Percentiles rank a stretch among this genome's conserved stretches.
Conservation (phyloP, 1,284 basidiomycete genomes). For the Heterobasidion irregulare region DNA sequence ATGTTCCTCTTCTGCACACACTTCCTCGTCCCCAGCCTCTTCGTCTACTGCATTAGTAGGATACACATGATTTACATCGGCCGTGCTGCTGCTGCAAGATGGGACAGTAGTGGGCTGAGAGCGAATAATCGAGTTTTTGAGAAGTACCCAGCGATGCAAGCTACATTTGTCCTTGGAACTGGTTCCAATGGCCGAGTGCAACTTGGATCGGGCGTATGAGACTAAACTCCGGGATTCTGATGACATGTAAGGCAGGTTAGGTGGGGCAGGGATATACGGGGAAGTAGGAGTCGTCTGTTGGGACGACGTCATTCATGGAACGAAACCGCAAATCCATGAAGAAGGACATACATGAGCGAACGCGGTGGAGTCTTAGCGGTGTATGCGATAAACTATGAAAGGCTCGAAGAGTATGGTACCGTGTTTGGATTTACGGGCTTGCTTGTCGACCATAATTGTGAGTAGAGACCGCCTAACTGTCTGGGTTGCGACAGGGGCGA, state of each 20-base stretch:
- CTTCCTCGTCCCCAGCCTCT: constrained; percentile 29
- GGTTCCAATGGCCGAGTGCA: constrained; percentile 49
- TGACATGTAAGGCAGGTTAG: constrained; percentile 13
- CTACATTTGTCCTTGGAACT: constrained; percentile 53
- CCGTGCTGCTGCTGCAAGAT: constrained; percentile 18
- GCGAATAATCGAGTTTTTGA: constrained; percentile 72
- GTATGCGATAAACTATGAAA: constrained; percentile 79
- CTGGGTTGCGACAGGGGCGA: constrained; percentile 25
- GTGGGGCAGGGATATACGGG: constrained; percentile 10
- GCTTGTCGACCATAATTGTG: constrained; percentile 75
- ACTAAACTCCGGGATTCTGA: constrained; percentile 31
- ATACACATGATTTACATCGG: constrained; percentile 33
- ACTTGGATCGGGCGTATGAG: constrained; percentile 64
- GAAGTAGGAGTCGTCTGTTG: background rate
- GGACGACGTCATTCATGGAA: constrained; percentile 4
- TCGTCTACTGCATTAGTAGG: constrained; percentile 36
- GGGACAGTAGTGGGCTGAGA: constrained; percentile 30
- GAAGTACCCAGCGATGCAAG: constrained; percentile 77
- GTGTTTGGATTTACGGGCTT: constrained; percentile 69
- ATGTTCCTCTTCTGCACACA: constrained; percentile 33
- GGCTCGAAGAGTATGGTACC: constrained; percentile 79
- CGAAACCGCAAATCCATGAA: constrained; percentile 10
- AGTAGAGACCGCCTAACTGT: constrained; percentile 30
- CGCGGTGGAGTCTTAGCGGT: constrained; percentile 31
- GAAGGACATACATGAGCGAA: constrained; percentile 10